Base-by-base conservation (phyloP, 495 filamentous ascomycete genomes). In the Aspergillus sparsus region DNA sequence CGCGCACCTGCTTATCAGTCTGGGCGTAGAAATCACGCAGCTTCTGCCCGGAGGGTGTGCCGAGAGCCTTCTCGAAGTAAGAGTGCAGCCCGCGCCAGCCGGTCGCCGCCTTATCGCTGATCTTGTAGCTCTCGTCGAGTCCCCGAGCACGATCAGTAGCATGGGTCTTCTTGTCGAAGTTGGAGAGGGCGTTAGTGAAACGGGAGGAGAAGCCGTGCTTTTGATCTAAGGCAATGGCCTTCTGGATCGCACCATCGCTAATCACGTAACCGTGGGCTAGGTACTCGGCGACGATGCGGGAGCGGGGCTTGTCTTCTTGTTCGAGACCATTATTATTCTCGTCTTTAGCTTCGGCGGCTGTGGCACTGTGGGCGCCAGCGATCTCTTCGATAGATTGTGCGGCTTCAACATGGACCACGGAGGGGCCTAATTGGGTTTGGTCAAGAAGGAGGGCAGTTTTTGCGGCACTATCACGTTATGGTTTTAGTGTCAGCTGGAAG, bases 381-480 rank as follows among this genome's bases (percentile, higher is more conserved):
- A 92, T 78, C 33, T 88, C 80, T 37, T 83, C 81, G 64, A 91
- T 78, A 65, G 82, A 83, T 34, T 85, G 78, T 18, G 88, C 85
- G 49, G 83, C 74, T 50, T 87, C 80, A 60, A 98, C 94, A 45
- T 85, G 79, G 57, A 98, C 92, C 55, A 91, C 82, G 49, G 87
- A 86, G 39, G 85, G 74, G 64, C 93, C 92, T 53, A 98, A 87
- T 75, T 92, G 87, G 64, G 95, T 98, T 74, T 96, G 91, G 74
- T 98, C 93, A 55, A 98, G 88, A 53, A 98, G 91, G 32, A 97
- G 89, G 15, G 94, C 94, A 27, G 94, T 98, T 75, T 96, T 96
- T 12, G 93, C 92, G 11, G 94, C 94, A 27, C 82, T 84, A 33
- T 6, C 0, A 2, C 13, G 15, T 4, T 34, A 13, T 10, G 13